A percentile compares a stretch with the other conserved stretches of the same genome.
Conservation (phyloP, 768 basidiomycete species). For the Boletus rubescentipes region DNA sequence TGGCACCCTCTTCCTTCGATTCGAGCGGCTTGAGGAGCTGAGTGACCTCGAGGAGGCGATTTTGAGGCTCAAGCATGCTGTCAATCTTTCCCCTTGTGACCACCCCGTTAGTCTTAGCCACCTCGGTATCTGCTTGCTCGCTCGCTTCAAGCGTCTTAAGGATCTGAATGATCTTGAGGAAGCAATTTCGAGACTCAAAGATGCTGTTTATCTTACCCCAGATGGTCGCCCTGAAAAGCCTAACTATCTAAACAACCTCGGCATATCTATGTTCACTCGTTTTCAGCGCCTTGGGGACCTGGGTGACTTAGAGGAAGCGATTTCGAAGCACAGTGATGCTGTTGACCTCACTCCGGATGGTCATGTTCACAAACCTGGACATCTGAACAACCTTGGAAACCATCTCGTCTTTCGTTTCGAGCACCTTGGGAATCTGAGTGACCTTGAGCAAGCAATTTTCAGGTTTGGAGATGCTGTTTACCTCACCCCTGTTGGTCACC, state of each 20-base stretch:
- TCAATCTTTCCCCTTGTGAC: not conserved
- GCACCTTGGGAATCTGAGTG: not conserved
- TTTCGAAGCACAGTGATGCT: not conserved
- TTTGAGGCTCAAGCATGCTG: not conserved
- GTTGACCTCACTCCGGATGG: not conserved
- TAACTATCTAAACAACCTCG: not conserved
- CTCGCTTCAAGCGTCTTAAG: not conserved
- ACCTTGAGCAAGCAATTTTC: slow-evolving; percentile 1
- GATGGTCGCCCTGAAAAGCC: not conserved
- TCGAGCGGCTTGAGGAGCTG: not conserved
- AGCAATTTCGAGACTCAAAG: not conserved
- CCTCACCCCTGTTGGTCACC: not conserved
- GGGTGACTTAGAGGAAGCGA: not conserved
- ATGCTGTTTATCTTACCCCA: not conserved
- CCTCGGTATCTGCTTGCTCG: not conserved
- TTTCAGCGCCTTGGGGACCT: not conserved
- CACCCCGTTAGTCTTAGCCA: not conserved
- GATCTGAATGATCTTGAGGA: not conserved
- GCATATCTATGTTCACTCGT: not conserved
- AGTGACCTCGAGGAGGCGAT: not conserved
- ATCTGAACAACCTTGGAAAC: not conserved
- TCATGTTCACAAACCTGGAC: not conserved
- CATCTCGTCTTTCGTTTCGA: not conserved
- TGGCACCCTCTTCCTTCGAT: not conserved
- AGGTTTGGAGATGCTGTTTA: not conserved